Percentiles rank a stretch among this genome's conserved stretches.
Conservation (phyloP, 768 basidiomycete genomes). For the Calvatia gigantea region DNA sequence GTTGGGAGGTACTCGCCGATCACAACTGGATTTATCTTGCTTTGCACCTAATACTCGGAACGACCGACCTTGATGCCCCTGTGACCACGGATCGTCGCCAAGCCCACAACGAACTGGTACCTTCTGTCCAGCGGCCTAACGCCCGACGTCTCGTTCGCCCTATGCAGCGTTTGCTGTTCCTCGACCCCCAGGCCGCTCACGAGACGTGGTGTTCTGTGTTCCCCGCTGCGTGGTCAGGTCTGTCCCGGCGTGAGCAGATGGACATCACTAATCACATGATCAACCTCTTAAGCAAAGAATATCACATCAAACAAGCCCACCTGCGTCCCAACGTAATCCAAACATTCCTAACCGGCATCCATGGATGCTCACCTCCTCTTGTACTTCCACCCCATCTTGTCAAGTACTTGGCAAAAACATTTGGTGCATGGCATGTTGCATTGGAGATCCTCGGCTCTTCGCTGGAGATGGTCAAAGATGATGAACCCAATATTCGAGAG, state of each 20-base stretch:
- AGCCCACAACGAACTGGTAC: slow-evolving; percentile 25
- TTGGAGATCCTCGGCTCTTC: slow-evolving; percentile 82
- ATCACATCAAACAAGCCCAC: slow-evolving; percentile 86
- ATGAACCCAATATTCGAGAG: slow-evolving; percentile 76
- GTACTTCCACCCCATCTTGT: slow-evolving; percentile 90
- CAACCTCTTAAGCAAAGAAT: slow-evolving; percentile 87
- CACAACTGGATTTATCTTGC: slow-evolving; percentile 94
- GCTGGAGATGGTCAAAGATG: slow-evolving; percentile 76
- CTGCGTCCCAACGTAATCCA: slow-evolving; percentile 90
- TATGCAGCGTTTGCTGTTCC: slow-evolving; percentile 77
- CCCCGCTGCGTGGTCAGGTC: slow-evolving; percentile 78
- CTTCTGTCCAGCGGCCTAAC: slow-evolving; percentile 31
- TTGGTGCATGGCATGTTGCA: slow-evolving; percentile 91
- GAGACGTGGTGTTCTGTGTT: slow-evolving; percentile 88
- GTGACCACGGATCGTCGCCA: slow-evolving; percentile 37
- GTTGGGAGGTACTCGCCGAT: slow-evolving; percentile 90
- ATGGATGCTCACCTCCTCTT: slow-evolving; percentile 85
- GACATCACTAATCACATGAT: slow-evolving; percentile 90
- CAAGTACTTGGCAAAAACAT: slow-evolving; percentile 95
- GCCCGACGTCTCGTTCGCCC: slow-evolving; percentile 64
- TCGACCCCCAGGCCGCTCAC: slow-evolving; percentile 75
- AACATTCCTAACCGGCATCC: slow-evolving; percentile 80
- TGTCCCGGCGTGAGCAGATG: slow-evolving; percentile 82
- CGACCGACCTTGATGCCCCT: slow-evolving; percentile 41
- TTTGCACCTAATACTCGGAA: slow-evolving; percentile 80